These are phyloP conservation scores for Ganoderma meredithae DNA, from an alignment of 1,284 basidiomycete genomes.

Conservation along the genomic window DNA sequence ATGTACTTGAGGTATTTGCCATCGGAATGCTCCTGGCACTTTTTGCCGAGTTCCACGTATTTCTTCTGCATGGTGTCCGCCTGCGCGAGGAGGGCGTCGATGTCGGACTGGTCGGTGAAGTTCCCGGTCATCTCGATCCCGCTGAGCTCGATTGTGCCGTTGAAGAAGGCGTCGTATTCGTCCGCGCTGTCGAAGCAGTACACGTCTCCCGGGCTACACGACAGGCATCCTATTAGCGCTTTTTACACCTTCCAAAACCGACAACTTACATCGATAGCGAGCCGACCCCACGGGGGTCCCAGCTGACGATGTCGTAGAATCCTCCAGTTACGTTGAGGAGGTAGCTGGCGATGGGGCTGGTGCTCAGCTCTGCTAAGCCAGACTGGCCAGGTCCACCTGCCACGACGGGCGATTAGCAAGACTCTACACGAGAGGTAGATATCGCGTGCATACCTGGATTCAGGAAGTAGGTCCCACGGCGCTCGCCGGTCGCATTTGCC, in stretches of 20 bases:
- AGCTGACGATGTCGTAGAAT: conserved; percentile 21
- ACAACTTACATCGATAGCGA: conserved; percentile 16
- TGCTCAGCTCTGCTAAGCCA: not conserved
- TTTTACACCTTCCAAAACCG: not conserved
- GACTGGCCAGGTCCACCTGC: conserved; percentile 22
- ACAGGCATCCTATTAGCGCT: not conserved
- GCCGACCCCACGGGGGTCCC: conserved; percentile 27
- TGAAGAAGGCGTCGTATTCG: conserved; percentile 19
- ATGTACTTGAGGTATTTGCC: conserved; percentile 22
- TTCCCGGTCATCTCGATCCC: conserved; percentile 20
- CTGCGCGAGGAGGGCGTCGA: conserved; percentile 16
- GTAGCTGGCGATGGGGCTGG: not conserved
- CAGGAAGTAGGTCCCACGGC: conserved; percentile 21
- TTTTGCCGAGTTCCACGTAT: conserved; percentile 17
- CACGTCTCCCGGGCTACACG: conserved; percentile 21
- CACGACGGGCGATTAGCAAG: not conserved
- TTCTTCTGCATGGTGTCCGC: conserved; percentile 17
- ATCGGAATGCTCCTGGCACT: conserved; percentile 11
- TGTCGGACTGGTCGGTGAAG: conserved; percentile 20
- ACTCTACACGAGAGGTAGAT: not conserved
- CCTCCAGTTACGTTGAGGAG: conserved; percentile 17
- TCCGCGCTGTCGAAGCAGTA: conserved; percentile 19
- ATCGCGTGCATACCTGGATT: conserved; percentile 22
- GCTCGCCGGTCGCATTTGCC: conserved; percentile 17
- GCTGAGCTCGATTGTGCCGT: conserved; percentile 18